phyloP scores from a whole-genome alignment of 805 yeast genomes.

The Pichia cabralensis region DNA sequence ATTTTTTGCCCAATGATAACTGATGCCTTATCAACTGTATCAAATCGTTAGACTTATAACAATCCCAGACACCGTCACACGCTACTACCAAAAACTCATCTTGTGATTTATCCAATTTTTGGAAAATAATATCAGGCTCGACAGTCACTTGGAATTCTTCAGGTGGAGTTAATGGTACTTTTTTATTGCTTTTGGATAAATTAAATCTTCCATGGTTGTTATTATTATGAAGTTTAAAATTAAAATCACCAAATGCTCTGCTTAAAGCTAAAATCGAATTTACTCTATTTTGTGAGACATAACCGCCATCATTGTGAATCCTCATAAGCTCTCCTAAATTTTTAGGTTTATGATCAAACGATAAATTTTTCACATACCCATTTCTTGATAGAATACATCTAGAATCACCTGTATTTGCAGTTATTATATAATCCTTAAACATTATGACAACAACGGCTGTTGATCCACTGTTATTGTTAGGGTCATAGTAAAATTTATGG shows the following conservation, averaged over 20 bases:
- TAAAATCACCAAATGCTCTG: slow-evolving; percentile 61
- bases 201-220: slow-evolving; percentile 18
- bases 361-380: slow-evolving; percentile 49
- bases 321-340: slow-evolving; percentile 49
- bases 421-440: slow-evolving; percentile 35
- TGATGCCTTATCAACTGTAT: slow-evolving; percentile 46
- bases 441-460: slow-evolving; percentile 41
- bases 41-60: slow-evolving; percentile 47
- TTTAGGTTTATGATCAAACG: slow-evolving; percentile 58
- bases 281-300: slow-evolving; percentile 50
- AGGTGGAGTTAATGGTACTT: slow-evolving; percentile 33
- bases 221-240: slow-evolving; percentile 31
- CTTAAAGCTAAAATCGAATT: slow-evolving; percentile 49
- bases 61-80: slow-evolving; percentile 83
- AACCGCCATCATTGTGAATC: slow-evolving; percentile 50
- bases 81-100: slow-evolving; percentile 70
- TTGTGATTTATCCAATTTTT: slow-evolving; percentile 36
- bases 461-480: slow-evolving; percentile 38
- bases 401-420: slow-evolving; percentile 72
- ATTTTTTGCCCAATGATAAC: slow-evolving; percentile 43
- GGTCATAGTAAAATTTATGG: slow-evolving; percentile 28
- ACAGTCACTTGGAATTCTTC: slow-evolving; percentile 75
- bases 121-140: slow-evolving; percentile 65
- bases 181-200: slow-evolving; percentile 11
- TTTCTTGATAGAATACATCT: slow-evolving; percentile 46